Evolutionary conservation across 225 moss, liverwort and hornwort genomes (phyloP).

Genomic region (Marchantia paleacea): DNA sequence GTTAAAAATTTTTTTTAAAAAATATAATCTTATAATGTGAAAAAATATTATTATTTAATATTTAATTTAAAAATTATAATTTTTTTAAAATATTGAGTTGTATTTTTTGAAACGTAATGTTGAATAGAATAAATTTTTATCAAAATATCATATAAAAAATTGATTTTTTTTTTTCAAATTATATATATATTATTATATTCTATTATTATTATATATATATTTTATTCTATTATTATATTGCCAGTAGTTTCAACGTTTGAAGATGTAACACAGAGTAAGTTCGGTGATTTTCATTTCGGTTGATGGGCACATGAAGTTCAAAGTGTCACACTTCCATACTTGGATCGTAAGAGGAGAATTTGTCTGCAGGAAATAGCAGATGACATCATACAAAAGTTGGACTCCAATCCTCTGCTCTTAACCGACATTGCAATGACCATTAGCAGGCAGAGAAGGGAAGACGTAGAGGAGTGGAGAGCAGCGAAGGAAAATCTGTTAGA

Average conservation of each 20-base stretch:
- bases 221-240: no score
- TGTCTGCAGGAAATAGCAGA: slow-evolving; percentile 25
- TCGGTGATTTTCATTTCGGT: background rate
- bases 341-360: slow-evolving; percentile 9
- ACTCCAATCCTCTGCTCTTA: slow-evolving; percentile 25
- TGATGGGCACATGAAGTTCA: background rate
- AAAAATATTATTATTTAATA: no score
- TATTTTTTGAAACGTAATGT: no score
- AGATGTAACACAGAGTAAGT: background rate
- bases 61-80: no score
- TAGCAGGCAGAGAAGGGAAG: slow-evolving; percentile 22
- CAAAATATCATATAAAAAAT: no score
- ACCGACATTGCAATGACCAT: slow-evolving; percentile 26
- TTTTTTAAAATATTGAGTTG: no score
- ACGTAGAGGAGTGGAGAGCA: slow-evolving; percentile 21
- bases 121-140: no score
- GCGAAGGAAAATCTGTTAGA: slow-evolving; percentile 13
- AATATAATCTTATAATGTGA: no score
- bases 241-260: background rate
- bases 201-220: no score
- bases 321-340: background rate
- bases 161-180: no score
- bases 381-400: slow-evolving; percentile 25
- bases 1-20: no score
- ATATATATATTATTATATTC: no score